Base-by-base conservation (phyloP, 345 rosid genomes). In the Dipteronia dyeriana region DNA sequence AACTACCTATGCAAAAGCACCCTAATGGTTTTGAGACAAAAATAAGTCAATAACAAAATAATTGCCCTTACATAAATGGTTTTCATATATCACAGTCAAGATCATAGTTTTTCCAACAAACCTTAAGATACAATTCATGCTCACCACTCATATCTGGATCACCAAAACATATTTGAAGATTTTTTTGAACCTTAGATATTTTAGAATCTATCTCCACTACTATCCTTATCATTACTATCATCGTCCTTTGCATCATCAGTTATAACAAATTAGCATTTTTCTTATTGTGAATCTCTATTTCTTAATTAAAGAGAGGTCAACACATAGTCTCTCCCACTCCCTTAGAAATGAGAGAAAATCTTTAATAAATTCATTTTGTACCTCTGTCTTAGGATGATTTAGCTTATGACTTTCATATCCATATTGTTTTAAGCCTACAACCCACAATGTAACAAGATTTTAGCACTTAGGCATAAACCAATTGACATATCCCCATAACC, bases 401-500 rank as follows among this genome's bases (percentile, higher is more conserved):
- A 82, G 72, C 56, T 79, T 79, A 6, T 91, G 78, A 77, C 90
- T 91, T 62, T 85, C 75, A 57, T 93, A 91, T 0, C 96, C 94
- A 77, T 80, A 78, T 49, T 75, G 25, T 17, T 91, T 90, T 11
- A 87, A 9, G 76, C 91, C 98, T 49, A 94, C 93, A 7, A 94
- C 96, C 97, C 98, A 91, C 73, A 90, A 92, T 0, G 94, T 92
- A 25, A 87, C 84, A 51, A 94, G 94, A 26, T 89, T 83, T 14
- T 79, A 29, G 7, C 92, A 88, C 25, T 29, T 29, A 29, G 2
- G 2, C 31, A 29, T 29, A 29, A 29, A 29, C 31, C 31, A 29
- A 29, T 29, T 29, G 2, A 26, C 29, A 29, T 29, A 29, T 29
- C 34, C 34, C 2, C 4, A 29, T 2, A 29, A 29, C 34, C 34